Base-by-base conservation (phyloP, 495 filamentous ascomycete genomes). In the Acidiella bohemica region DNA sequence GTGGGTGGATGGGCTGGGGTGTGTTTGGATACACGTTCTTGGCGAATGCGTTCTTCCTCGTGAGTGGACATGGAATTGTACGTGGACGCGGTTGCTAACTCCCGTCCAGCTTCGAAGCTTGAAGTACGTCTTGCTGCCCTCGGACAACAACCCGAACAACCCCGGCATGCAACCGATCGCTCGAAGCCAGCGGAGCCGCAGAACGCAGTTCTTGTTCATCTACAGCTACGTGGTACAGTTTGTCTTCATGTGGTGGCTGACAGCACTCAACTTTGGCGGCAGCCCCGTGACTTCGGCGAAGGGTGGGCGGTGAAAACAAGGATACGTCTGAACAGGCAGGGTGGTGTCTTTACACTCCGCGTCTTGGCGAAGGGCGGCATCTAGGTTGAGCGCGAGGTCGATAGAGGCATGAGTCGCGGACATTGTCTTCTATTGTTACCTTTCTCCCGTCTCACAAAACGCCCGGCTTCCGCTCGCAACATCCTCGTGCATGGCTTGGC, bases 171-270 rank as follows among this genome's bases (percentile, higher is more conserved):
- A 88, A 58, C 85, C 82, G 18, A 75, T 87, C 42, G 76, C 77
- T 26, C 74, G 87, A 47, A 74, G 81, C 13, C 87, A 93, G 66
- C 74, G 80, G 55, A 93, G 80, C 60, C 75, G 84, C 57, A 70
- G 90, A 41, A 95, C 86, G 3, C 85, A 95, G 65, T 97, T 97
- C 52, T 64, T 97, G 44, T 95, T 96, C 62, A 63, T 88, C 44
- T 97, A 97, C 64, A 81, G 84, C 27, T 97, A 96, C 60, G 66
- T 87, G 12, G 78, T 94, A 37, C 90, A 97, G 60, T 75, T 96
- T 33, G 54, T 87, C 40, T 93, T 95, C 58, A 95, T 95, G 83
- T 88, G 90, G 80, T 73, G 87, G 46, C 66, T 97, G 42, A 92
- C 67, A 43, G 47, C 47, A 18, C 20, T 49, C 19, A 41, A 49